These are phyloP conservation scores for Nicotiana paniculata DNA, from an alignment of 257 asterid species.

Conservation along the genomic window DNA sequence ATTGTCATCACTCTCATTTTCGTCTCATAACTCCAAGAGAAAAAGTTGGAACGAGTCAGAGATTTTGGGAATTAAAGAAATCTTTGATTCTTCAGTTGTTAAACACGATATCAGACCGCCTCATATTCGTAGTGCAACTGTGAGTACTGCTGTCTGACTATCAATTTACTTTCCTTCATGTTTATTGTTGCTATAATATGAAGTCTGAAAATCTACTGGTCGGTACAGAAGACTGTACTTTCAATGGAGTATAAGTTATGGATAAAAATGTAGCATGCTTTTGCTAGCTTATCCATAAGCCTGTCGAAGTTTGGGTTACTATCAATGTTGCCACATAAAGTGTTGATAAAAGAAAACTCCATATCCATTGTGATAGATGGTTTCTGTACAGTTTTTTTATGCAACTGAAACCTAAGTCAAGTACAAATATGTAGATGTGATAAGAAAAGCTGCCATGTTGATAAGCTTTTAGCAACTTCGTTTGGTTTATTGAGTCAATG, in stretches of 20 bases:
- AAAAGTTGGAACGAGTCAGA: conserved; percentile 75
- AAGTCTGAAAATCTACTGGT: not conserved
- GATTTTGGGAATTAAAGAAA: conserved; percentile 38
- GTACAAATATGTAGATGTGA: not conserved
- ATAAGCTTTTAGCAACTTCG: not conserved
- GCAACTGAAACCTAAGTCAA: not conserved
- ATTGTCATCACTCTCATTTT: conserved; percentile 25
- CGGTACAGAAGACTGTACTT: not conserved
- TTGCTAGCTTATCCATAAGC: not conserved
- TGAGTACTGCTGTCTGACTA: conserved; percentile 11
- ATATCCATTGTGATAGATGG: not conserved
- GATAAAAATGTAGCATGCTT: not conserved
- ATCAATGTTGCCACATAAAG: not conserved
- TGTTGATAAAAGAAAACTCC: not conserved
- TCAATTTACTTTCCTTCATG: not conserved
- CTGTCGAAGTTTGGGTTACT: not conserved
- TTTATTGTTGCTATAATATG: not conserved
- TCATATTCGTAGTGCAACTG: conserved; percentile 44
- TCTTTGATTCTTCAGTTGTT: conserved; percentile 42
- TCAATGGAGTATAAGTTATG: not conserved
- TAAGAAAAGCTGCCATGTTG: not conserved
- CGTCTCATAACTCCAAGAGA: conserved; percentile 31
- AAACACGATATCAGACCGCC: conserved; percentile 35
- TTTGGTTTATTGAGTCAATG: too few relatives aligned
- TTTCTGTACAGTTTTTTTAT: not conserved